phyloP scores from a whole-genome alignment of 208 protist genomes.

The Acanthamoeba culbertsoni region DNA sequence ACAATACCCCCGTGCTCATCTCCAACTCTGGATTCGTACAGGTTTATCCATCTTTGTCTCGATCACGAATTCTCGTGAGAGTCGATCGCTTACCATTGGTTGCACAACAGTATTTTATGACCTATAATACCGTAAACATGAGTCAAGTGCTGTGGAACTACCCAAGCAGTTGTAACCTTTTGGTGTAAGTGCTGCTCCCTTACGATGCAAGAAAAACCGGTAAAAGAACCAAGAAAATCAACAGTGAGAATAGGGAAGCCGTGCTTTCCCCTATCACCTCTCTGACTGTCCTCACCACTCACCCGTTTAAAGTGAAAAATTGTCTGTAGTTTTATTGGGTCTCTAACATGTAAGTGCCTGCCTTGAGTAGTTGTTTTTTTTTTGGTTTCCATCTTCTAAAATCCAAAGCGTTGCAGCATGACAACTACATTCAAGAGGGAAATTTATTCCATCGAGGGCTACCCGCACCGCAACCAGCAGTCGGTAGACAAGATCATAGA shows the following conservation, averaged over 20 bases:
- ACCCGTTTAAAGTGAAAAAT: too few relatives aligned
- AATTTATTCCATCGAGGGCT: neutral
- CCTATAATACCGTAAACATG: neutral
- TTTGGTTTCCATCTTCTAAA: neutral
- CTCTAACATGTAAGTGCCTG: too few relatives aligned
- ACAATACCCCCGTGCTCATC: constrained; percentile 10
- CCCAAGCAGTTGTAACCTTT: neutral
- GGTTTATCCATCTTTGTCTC: neutral
- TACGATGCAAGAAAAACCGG: neutral
- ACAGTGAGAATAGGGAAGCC: neutral
- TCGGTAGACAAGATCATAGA: neutral
- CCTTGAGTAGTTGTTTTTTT: too few relatives aligned
- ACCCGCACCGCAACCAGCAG: neutral
- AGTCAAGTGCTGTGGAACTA: neutral
- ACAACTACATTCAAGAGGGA: neutral
- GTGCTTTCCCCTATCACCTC: neutral
- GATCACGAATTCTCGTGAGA: neutral
- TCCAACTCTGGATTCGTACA: neutral
- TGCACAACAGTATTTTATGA: constrained; percentile 5
- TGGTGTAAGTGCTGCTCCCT: neutral
- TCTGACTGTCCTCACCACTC: too few relatives aligned
- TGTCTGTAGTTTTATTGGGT: too few relatives aligned
- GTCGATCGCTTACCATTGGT: too few relatives aligned
- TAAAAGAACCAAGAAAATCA: neutral
- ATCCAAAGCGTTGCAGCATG: neutral